A percentile compares a stretch with the other conserved stretches of the same genome.
These are phyloP conservation scores for Chaetomium globosum DNA, from an alignment of 2,329 filamentous ascomycete species.

Conservation along the genomic window DNA sequence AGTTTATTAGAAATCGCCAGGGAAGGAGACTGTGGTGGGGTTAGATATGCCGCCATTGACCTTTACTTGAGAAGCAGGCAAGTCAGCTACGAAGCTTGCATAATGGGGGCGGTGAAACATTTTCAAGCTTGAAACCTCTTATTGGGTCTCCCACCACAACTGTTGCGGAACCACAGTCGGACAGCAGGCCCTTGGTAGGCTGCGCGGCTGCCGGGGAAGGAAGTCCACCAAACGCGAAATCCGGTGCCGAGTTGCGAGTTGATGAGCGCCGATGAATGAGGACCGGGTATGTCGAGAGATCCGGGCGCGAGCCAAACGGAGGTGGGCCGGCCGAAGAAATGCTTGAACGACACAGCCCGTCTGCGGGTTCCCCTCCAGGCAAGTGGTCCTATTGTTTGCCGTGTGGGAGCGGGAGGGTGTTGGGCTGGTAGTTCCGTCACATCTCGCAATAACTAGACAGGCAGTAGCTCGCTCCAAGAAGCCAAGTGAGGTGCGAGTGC, in stretches of 20 bases:
- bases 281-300: not conserved
- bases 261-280: not conserved
- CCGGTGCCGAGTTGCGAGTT: not conserved
- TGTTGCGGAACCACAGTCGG: constrained; percentile 7
- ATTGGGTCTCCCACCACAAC: constrained; percentile 11
- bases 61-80: not conserved
- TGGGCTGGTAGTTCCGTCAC: constrained; percentile 22
- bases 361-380: too few relatives aligned
- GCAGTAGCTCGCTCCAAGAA: not conserved
- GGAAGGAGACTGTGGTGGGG: not conserved
- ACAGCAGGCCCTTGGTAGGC: not conserved
- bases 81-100: not conserved
- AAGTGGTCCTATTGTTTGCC: not conserved
- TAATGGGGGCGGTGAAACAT: constrained; percentile 19
- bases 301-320: constrained; percentile 17
- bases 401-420: not conserved
- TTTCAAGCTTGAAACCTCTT: not conserved
- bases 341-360: not conserved
- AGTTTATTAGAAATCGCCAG: not conserved
- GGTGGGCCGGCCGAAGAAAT: not conserved
- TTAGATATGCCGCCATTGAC: not conserved
- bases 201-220: constrained; percentile 1
- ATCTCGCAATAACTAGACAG: constrained; percentile 22
- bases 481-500: constrained; percentile 8
- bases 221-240: not conserved